Evolutionary conservation across 176 grass and related monocot genomes (phyloP).

Genomic region (Rhynchospora pubera): DNA sequence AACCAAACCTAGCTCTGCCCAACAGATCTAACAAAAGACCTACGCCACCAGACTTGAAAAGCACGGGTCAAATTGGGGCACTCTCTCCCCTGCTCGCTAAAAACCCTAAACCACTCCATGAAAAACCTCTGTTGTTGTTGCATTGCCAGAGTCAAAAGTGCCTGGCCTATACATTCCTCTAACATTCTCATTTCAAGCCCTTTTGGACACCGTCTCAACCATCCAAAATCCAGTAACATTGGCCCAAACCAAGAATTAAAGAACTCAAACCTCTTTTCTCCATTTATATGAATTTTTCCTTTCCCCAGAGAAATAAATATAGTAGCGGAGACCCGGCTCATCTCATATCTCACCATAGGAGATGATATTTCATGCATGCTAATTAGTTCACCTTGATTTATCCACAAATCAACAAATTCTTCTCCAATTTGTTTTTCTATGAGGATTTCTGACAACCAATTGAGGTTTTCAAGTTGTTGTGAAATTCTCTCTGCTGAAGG

Average conservation of each 20-base stretch:
- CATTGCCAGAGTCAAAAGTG: constrained; percentile 57
- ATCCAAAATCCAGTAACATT: constrained; percentile 71
- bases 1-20: constrained; percentile 25
- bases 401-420: constrained; percentile 70
- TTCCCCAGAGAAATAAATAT: constrained; percentile 66
- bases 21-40: constrained; percentile 57
- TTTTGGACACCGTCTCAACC: constrained; percentile 67
- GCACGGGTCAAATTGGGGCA: constrained; percentile 76
- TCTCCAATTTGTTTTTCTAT: constrained; percentile 72
- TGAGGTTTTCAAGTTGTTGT: constrained; percentile 65
- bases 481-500: constrained; percentile 48
- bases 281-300: constrained; percentile 51
- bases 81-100: constrained; percentile 50
- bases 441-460: constrained; percentile 72
- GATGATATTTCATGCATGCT: constrained; percentile 45
- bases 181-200: constrained; percentile 53
- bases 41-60: constrained; percentile 94
- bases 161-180: constrained; percentile 77
- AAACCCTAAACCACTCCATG: constrained; percentile 71
- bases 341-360: constrained; percentile 61
- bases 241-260: constrained; percentile 74
- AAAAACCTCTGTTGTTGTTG: constrained; percentile 70
- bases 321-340: constrained; percentile 66
- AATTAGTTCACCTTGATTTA: constrained; percentile 38
- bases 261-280: constrained; percentile 38